Evolutionary conservation across 768 basidiomycete species (phyloP).

Genomic region (Amanita exitialis): DNA sequence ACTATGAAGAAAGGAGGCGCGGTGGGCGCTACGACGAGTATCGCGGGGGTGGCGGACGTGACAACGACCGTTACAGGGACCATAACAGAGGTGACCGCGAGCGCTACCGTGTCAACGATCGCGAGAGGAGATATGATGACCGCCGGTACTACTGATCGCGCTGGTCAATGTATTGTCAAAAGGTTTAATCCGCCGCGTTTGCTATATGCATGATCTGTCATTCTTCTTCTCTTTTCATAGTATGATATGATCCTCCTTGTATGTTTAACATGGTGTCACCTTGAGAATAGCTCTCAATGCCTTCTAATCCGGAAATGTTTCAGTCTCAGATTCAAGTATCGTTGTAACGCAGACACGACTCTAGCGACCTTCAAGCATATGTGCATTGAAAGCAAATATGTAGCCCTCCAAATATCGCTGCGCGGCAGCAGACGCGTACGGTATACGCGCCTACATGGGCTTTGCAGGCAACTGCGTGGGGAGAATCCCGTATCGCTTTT

Average conservation of each 20-base stretch:
- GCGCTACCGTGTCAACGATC: constrained; percentile 16
- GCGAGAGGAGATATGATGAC: constrained; percentile 24
- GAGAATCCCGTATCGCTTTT: constrained; percentile 85
- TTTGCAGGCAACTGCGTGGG: constrained; percentile 84
- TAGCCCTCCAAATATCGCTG: too few relatives aligned
- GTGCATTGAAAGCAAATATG: too few relatives aligned
- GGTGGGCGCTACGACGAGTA: constrained; percentile 30
- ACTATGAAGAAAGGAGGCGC: constrained; percentile 46
- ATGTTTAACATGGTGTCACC: not conserved
- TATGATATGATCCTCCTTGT: not conserved
- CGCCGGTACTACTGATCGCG: constrained; percentile 20
- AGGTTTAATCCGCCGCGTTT: not conserved
- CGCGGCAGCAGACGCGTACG: not conserved
- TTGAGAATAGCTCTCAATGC: too few relatives aligned
- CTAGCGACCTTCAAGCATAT: too few relatives aligned
- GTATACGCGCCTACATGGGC: constrained; percentile 26
- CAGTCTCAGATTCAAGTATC: too few relatives aligned
- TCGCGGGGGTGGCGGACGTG: constrained; percentile 29
- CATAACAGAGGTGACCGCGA: constrained; percentile 12
- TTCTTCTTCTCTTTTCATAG: not conserved
- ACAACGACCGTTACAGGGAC: constrained; percentile 13
- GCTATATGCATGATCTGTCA: not conserved
- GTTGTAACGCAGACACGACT: too few relatives aligned
- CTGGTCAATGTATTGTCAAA: too few relatives aligned
- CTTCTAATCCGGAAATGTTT: not conserved